A percentile compares a stretch with the other conserved stretches of the same genome.
Conservation (phyloP, 768 basidiomycete species). For the Strobilomyces confusus region DNA sequence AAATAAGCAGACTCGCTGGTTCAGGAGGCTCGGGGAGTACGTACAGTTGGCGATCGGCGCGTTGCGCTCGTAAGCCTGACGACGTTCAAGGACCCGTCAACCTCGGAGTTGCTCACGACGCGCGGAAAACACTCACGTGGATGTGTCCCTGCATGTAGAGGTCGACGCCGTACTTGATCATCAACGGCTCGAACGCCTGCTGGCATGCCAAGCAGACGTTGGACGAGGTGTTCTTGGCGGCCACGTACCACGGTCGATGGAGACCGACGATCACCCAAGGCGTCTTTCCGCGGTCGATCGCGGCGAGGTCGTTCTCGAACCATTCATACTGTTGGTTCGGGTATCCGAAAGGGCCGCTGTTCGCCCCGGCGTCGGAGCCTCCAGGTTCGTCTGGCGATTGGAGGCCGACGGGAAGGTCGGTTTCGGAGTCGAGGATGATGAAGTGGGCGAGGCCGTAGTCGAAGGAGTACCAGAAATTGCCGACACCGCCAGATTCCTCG, state of each 20-base stretch:
- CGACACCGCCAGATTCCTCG: constrained; percentile 20
- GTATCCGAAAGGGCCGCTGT: constrained; percentile 27
- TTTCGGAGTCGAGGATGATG: constrained; percentile 22
- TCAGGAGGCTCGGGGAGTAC: neutral
- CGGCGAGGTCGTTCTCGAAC: constrained; percentile 25
- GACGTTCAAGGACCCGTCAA: too few species aligned
- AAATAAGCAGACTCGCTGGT: constrained; percentile 13
- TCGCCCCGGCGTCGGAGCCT: constrained; percentile 15
- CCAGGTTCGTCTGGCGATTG: constrained; percentile 23
- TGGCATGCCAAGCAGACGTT: constrained; percentile 18
- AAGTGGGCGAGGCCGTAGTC: constrained; percentile 30
- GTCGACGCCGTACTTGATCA: constrained; percentile 30
- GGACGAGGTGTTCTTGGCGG: constrained; percentile 1
- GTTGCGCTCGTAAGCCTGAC: constrained; percentile 26
- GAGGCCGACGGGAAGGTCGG: constrained; percentile 24
- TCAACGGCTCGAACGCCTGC: constrained; percentile 27
- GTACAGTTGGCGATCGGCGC: constrained; percentile 25
- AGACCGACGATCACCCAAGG: constrained; percentile 29
- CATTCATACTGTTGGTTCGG: constrained; percentile 28
- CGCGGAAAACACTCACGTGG: constrained; percentile 15
- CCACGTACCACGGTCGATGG: constrained; percentile 27
- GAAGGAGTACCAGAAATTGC: constrained; percentile 33
- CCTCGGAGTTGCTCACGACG: too few species aligned
- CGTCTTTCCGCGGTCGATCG: constrained; percentile 21
- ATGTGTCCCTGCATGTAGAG: constrained; percentile 29